A percentile compares a stretch with the other conserved stretches of the same genome.
Evolutionary conservation across 495 filamentous ascomycete species (phyloP).

Genomic region (Sporormia fimetaria): DNA sequence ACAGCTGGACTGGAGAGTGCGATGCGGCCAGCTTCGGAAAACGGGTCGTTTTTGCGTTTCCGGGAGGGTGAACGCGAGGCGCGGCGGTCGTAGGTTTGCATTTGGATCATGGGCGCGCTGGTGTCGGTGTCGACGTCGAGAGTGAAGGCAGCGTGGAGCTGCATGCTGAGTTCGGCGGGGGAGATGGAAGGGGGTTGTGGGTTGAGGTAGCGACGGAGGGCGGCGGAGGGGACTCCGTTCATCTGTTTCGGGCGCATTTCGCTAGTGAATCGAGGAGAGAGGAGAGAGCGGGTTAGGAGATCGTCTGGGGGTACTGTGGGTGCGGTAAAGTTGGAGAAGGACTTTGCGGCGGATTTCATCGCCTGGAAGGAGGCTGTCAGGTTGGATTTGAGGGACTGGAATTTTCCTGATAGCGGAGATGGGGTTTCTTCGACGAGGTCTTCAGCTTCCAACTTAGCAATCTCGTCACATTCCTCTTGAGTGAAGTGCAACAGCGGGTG

Average conservation of each 20-base stretch:
- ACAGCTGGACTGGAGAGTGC: conserved; percentile 33
- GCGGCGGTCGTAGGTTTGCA: conserved; percentile 32
- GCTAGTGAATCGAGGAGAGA: conserved; percentile 74
- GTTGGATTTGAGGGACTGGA: conserved; percentile 72
- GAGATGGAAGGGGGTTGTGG: conserved; percentile 48
- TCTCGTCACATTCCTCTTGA: conserved; percentile 22
- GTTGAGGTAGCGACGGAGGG: conserved; percentile 85
- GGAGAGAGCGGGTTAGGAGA: conserved; percentile 74
- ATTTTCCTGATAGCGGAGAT: conserved; percentile 5
- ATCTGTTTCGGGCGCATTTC: conserved; percentile 76
- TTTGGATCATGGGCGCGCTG: conserved; percentile 29
- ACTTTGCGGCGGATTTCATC: conserved; percentile 72
- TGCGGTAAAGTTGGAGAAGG: conserved; percentile 63
- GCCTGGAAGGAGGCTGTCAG: conserved; percentile 83
- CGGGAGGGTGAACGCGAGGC: conserved; percentile 11
- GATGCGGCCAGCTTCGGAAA: conserved; percentile 29
- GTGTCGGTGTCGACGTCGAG: conserved; percentile 9
- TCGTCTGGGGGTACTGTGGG: conserved; percentile 67
- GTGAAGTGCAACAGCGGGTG: conserved; percentile 30
- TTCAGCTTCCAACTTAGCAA: conserved; percentile 10
- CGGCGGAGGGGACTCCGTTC: conserved; percentile 66
- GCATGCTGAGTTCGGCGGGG: conserved; percentile 54
- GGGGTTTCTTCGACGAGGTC: conserved; percentile 27
- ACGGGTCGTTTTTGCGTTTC: conserved; percentile 13
- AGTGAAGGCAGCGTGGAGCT: conserved; percentile 33